Base-by-base conservation (phyloP, 1,284 basidiomycete species). In the Thecaphora frezii region DNA sequence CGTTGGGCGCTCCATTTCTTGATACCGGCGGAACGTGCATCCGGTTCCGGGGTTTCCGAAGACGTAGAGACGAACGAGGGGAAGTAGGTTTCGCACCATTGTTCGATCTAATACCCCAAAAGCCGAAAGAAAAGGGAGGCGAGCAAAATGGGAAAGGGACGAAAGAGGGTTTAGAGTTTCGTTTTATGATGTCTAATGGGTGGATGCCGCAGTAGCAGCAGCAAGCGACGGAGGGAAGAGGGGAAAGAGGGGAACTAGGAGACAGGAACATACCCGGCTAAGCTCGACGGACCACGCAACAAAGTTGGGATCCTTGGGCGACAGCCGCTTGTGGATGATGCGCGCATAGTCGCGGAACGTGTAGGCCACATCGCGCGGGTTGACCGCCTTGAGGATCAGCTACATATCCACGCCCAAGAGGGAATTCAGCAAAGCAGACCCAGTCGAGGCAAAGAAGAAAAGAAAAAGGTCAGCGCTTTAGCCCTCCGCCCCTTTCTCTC, bases 351-450 rank as follows among this genome's bases (percentile, higher is more conserved):
- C 85, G 22, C 87, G 85, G 85, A 97, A 97, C 64, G 93, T 88
- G 75, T 88, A 85, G 0, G 91, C 87, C 1, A 97, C 92, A 71
- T 97, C 93, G 33, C 91, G 85, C 0, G 91, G 90, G 81, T 97
- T 97, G 37, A 89, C 89, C 4, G 91, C 89, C 23, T 84, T 83
- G 85, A 93, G 89, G 71, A 98, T 94, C 54, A 98, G 84, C 89
- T 93, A 70, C 18, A 50, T n/a, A n/a, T n/a, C 22, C n/a, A n/a
- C n/a, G n/a, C n/a, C n/a, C n/a, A n/a, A n/a, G n/a, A n/a, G n/a
- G n/a, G n/a, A n/a, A n/a, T n/a, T n/a, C n/a, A n/a, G n/a, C n/a
- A n/a, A n/a, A n/a, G n/a, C n/a, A n/a, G n/a, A n/a, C n/a, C n/a
- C n/a, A n/a, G n/a, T n/a, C n/a, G n/a, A n/a, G n/a, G n/a, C n/a